Base-by-base conservation (phyloP, 257 asterid species). In the Misopates orontium region DNA sequence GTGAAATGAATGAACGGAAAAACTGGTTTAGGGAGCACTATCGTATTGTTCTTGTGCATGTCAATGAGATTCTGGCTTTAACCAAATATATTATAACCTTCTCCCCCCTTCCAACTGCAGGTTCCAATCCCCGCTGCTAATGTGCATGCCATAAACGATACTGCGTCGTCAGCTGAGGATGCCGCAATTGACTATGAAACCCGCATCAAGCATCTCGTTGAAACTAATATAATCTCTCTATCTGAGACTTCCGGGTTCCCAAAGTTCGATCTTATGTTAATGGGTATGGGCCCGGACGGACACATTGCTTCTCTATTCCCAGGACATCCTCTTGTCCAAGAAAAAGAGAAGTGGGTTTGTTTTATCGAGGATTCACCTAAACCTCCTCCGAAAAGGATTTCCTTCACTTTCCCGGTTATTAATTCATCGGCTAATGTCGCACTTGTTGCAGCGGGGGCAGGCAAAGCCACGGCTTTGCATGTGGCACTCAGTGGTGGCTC, bases 271-370 rank as follows among this genome's bases (percentile, higher is more conserved):
- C 87, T 86, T 41, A 82, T 90, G 94, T 86, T 90, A 25, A 72
- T 93, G 80, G 97, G 99, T 21, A 93, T 93, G 96, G 99, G 97
- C 15, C 97, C 97, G 0, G 96, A 93, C 22, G 99, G 99, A 22
- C 99, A 93, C 71, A 73, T 90, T 16, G 99, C 99, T 49, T 93
- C 99, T 61, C 71, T 93, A 23, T 93, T 90, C 66, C 99, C 96
- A 0, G 96, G 85, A 49, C 99, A 93, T 64, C 92, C 85, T 62
- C 92, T 86, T 21, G 71, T 88, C 66, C 79, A 84, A 39, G 95
- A 87, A 70, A 81, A 77, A 0, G 70, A 87, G 71, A 90, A 86
- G 74, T 93, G 97, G 97, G 95, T 87, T 54, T 18, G 92, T n/a
- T 87, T 50, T 76, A 79, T 93, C 85, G 85, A 68, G 41, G 96